Conservation (phyloP, 176 grass and related monocot species). For the Leersia perrieri region DNA sequence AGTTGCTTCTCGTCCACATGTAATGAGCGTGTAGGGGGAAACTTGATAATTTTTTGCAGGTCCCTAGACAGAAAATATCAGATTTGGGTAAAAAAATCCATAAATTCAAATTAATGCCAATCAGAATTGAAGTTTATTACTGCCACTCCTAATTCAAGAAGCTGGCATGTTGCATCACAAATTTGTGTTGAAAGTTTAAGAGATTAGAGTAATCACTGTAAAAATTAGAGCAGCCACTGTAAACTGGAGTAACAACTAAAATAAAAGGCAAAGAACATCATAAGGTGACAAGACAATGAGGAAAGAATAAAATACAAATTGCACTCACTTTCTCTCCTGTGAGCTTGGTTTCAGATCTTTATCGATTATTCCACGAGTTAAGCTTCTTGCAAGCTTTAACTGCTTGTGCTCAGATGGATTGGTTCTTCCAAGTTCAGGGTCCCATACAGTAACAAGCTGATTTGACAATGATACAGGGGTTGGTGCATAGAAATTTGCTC, state of each 20-base stretch:
- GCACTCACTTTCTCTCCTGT: slow-evolving; percentile 79
- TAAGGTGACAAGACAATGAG: background rate
- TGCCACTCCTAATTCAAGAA: slow-evolving; percentile 21
- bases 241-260: slow-evolving; percentile 12
- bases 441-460: slow-evolving; percentile 85
- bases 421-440: slow-evolving; percentile 81
- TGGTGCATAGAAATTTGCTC: slow-evolving; percentile 70
- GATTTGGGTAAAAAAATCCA: slow-evolving; percentile 24
- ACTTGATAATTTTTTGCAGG: slow-evolving; percentile 84
- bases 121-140: background rate
- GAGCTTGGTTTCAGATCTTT: slow-evolving; percentile 94
- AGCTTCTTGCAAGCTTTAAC: slow-evolving; percentile 85
- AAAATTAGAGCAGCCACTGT: background rate
- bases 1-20: slow-evolving; percentile 82
- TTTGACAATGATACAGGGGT: slow-evolving; percentile 73
- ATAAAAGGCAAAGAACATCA: slow-evolving; percentile 5
- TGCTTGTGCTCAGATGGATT: slow-evolving; percentile 98
- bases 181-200: background rate
- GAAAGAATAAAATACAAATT: slow-evolving; percentile 25
- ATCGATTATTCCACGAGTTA: slow-evolving; percentile 96
- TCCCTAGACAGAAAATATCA: slow-evolving; percentile 33
- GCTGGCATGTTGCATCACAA: background rate
- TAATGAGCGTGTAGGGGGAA: slow-evolving; percentile 65
- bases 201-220: background rate
- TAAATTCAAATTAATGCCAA: background rate